These are phyloP conservation scores for Saccharomycopsis olivae DNA, from an alignment of 805 yeast genomes.

Conservation along the genomic window DNA sequence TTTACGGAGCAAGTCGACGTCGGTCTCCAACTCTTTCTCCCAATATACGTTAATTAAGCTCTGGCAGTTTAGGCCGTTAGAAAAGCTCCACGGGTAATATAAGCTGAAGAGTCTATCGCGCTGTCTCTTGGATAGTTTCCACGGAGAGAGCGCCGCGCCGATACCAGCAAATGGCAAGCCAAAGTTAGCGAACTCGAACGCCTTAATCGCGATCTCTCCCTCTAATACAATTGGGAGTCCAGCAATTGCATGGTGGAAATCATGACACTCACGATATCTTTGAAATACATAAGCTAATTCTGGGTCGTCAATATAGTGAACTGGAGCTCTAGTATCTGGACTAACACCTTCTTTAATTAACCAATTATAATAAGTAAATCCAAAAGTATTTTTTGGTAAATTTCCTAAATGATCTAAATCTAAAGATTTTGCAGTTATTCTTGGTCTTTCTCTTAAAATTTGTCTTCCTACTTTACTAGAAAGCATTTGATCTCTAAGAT, in stretches of 20 bases:
- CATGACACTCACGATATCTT: slow-evolving; percentile 93
- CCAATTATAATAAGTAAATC: slow-evolving; percentile 74
- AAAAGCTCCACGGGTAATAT: slow-evolving; percentile 82
- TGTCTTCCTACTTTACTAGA: slow-evolving; percentile 65
- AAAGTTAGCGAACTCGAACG: slow-evolving; percentile 83
- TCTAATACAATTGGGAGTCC: slow-evolving; percentile 86
- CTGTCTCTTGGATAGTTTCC: slow-evolving; percentile 55
- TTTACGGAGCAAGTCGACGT: slow-evolving; percentile 58
- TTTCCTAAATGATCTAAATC: slow-evolving; percentile 48
- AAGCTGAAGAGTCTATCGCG: slow-evolving; percentile 52
- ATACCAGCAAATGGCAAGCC: slow-evolving; percentile 94
- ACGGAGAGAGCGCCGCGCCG: slow-evolving; percentile 85
- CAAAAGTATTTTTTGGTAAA: slow-evolving; percentile 63
- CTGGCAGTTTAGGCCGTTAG: slow-evolving; percentile 59
- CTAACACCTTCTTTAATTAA: slow-evolving; percentile 78
- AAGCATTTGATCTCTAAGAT: slow-evolving; percentile 65
- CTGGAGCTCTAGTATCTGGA: slow-evolving; percentile 89
- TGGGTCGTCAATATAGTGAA: slow-evolving; percentile 77
- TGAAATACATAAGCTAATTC: slow-evolving; percentile 89
- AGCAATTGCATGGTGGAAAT: slow-evolving; percentile 87
- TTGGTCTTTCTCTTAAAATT: slow-evolving; percentile 68
- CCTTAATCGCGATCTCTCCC: slow-evolving; percentile 93
- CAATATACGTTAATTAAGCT: slow-evolving; percentile 84
- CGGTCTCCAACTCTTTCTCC: slow-evolving; percentile 72
- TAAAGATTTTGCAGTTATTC: slow-evolving; percentile 66